A percentile compares a stretch with the other conserved stretches of the same genome.
These are phyloP conservation scores for Arthrobotrys conoides DNA, from an alignment of 2,329 filamentous ascomycete genomes.

Conservation along the genomic window DNA sequence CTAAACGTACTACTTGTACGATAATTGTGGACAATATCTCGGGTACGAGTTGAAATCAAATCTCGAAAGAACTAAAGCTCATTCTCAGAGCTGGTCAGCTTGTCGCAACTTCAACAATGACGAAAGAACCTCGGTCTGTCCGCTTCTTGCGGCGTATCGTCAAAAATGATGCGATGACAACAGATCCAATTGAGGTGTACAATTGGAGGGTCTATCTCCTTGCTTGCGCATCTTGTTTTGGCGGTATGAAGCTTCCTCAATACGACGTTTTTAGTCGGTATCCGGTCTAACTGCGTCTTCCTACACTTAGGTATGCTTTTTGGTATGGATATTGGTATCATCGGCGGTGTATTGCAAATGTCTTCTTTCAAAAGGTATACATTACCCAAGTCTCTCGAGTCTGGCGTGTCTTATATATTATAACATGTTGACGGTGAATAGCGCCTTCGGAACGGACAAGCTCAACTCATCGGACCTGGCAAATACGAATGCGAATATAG, in stretches of 20 bases:
- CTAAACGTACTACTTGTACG: no score
- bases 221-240: conserved; percentile 70
- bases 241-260: conserved; percentile 63
- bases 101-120: conserved; percentile 16
- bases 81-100: background rate
- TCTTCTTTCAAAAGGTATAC: conserved; percentile 72
- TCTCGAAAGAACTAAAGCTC: background rate
- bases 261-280: background rate
- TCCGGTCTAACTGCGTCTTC: conserved; percentile 50
- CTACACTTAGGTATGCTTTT: conserved; percentile 72
- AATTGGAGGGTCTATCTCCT: conserved; percentile 78
- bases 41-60: no score
- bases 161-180: conserved; percentile 76
- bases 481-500: conserved; percentile 77
- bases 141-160: conserved; percentile 69
- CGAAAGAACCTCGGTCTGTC: conserved; percentile 43
- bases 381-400: no score
- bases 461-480: conserved; percentile 68
- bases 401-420: no score
- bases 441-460: conserved; percentile 71
- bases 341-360: conserved; percentile 77
- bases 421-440: conserved; percentile 61
- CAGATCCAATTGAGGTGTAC: conserved; percentile 78
- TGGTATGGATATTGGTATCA: conserved; percentile 77
- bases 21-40: no score